Evolutionary conservation across 176 grass and related monocot genomes (phyloP), one percentile per base, ranked within the genome.

Genomic region (Oryza coarctata): DNA sequence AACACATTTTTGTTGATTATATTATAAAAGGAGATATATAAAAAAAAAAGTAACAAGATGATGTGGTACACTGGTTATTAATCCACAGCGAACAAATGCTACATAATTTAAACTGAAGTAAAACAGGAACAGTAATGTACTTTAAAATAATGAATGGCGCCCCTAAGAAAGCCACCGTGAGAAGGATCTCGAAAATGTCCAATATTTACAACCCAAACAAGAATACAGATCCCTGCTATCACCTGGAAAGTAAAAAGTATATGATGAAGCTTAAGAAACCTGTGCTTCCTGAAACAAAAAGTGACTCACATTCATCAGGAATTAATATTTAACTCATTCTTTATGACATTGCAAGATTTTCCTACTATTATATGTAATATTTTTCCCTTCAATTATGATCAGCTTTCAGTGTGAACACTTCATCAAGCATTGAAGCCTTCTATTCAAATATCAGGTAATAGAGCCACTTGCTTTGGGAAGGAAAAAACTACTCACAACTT

Each of bases 81-180:
- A 81, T 15, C 64, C 63, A 80, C 20, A 66, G 49, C 31, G 57
- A 86, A 65, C 1, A 27, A 57, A 86, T 58, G 44, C 30, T 11
- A 82, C 70, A 25, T 25, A 71, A 62, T 47, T 45, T 58, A 35
- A 36, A 9, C 41, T 68, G n/a, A 75, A 64, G 68, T 57, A 68
- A 71, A 74, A 50, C 7, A 82, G 57, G 66, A 62, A 70, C 66
- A 38, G 22, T 27, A 62, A 73, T 38, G 47, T 90, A 98, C 96
- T 91, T 98, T 98, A 86, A 98, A 93, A 85, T 98, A 98, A 86
- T 98, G 96, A 79, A 98, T 98, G 80, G 96, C 96, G 25, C 96
- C 96, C 75, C 96, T 87, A 80, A 98, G 61, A 87, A 95, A 86
- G 68, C 96, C 96, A 84, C 96, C 96, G 67, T 98, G 96, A 82